phyloP scores from a whole-genome alignment of 352 stramenopile species.

The Phytophthora boehmeriae region DNA sequence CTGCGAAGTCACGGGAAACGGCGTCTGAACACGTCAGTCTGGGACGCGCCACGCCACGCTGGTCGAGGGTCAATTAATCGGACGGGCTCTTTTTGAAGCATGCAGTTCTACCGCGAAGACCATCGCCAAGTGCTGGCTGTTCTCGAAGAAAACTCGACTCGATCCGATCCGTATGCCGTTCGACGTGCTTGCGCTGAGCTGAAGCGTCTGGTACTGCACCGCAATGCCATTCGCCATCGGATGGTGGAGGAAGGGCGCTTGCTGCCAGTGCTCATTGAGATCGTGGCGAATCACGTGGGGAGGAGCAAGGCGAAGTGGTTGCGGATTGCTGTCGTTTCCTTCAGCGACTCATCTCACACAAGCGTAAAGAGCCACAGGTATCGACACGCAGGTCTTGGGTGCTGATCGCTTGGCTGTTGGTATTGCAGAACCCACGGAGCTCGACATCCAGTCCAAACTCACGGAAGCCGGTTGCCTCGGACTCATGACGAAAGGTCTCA shows the following conservation, averaged over 20 bases:
- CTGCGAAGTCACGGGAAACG: too few relatives aligned
- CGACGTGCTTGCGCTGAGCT: conserved; percentile 61
- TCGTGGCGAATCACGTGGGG: conserved; percentile 36
- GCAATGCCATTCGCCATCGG: conserved; percentile 20
- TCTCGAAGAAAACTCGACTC: conserved; percentile 27
- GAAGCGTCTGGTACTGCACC: conserved; percentile 48
- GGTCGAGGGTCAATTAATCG: not conserved
- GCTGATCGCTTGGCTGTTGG: conserved; percentile 5
- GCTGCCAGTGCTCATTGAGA: conserved; percentile 32
- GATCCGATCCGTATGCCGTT: conserved; percentile 53
- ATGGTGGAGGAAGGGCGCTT: conserved; percentile 45
- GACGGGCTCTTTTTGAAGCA: conserved; percentile 11
- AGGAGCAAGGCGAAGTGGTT: conserved; percentile 40
- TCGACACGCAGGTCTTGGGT: not conserved
- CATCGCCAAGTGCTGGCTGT: conserved; percentile 39
- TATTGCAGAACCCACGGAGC: conserved; percentile 43
- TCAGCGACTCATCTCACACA: conserved; percentile 49
- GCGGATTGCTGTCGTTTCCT: conserved; percentile 53
- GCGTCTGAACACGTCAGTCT: too few relatives aligned
- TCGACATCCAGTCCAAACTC: conserved; percentile 67
- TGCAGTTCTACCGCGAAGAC: conserved; percentile 69
- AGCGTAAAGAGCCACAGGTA: conserved; percentile 35
- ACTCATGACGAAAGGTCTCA: conserved; percentile 38
- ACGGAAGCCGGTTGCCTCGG: conserved; percentile 43
- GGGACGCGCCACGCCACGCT: not conserved